Conservation (phyloP, 306 rosid genomes). For the Benincasa hispida region DNA sequence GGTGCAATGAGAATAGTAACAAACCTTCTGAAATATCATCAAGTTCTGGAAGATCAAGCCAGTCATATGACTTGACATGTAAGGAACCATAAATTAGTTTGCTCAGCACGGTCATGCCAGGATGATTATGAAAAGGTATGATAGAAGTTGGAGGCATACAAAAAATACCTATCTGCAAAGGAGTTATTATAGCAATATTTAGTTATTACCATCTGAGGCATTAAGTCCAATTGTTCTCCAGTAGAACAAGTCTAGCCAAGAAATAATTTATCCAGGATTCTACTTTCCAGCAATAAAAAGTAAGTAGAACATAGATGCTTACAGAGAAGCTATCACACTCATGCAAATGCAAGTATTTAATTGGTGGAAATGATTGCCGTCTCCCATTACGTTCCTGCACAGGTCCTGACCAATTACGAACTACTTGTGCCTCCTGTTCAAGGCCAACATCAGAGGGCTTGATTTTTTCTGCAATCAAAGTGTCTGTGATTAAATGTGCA, state of each 20-base stretch:
- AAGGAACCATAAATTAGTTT: conserved; percentile 86
- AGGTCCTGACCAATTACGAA: conserved; percentile 59
- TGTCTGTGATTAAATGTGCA: conserved; percentile 14
- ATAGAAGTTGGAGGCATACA: conserved; percentile 88
- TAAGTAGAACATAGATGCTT: conserved; percentile 18
- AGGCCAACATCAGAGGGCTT: conserved; percentile 94
- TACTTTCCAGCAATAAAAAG: background rate
- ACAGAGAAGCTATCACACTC: conserved; percentile 80
- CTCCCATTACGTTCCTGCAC: conserved; percentile 42
- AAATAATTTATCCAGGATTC: background rate
- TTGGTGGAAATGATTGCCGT: conserved; percentile 54
- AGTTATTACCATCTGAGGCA: background rate
- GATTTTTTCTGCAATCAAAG: conserved; percentile 62
- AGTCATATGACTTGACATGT: conserved; percentile 74
- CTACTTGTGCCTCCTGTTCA: conserved; percentile 86
- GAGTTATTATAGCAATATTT: background rate
- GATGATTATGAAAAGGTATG: conserved; percentile 93
- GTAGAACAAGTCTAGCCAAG: background rate
- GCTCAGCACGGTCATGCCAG: conserved; percentile 96
- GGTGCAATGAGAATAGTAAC: conserved; percentile 12
- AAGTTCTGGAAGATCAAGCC: conserved; percentile 57
- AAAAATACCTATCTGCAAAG: conserved; percentile 83
- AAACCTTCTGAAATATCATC: conserved; percentile 53
- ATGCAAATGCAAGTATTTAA: conserved; percentile 81
- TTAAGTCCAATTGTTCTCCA: background rate